Percentiles rank a stretch among this genome's conserved stretches.
Conservation (phyloP, 2,329 filamentous ascomycete genomes). For the Alternaria burnsii region DNA sequence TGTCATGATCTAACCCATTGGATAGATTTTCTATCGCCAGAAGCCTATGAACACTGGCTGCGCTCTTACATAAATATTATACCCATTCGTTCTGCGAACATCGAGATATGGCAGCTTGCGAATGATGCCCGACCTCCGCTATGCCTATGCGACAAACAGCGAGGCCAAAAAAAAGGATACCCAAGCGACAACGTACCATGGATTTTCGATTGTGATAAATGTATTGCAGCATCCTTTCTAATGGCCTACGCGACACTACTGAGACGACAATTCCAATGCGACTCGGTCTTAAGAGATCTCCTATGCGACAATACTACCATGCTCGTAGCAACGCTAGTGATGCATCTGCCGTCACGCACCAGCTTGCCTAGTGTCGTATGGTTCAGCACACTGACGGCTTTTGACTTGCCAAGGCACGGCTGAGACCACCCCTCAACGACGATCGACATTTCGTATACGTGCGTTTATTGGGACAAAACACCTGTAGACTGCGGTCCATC, state of each 20-base stretch:
- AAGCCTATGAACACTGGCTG: conserved; percentile 12
- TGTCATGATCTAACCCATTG: conserved; percentile 20
- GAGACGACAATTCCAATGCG: not conserved
- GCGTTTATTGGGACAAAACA: not conserved
- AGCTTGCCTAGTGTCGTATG: not conserved
- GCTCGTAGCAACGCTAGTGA: not conserved
- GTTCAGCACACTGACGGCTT: not conserved
- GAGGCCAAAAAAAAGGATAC: conserved; percentile 1
- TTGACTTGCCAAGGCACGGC: not conserved
- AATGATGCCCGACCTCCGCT: conserved; percentile 19
- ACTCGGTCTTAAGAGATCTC: not conserved
- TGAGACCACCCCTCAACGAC: not conserved
- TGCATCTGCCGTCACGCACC: not conserved
- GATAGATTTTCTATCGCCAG: conserved; percentile 22
- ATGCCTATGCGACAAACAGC: conserved; percentile 30
- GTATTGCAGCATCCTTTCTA: not conserved
- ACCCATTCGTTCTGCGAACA: conserved; percentile 23
- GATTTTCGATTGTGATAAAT: not conserved
- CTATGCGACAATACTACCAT: conserved; percentile 2
- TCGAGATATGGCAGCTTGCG: conserved; percentile 3
- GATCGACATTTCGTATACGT: not conserved
- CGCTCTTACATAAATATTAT: conserved; percentile 28
- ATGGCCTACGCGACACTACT: conserved; percentile 5
- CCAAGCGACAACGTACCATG: conserved; percentile 7
- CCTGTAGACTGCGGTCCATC: not conserved